Evolutionary conservation across 2,329 filamentous ascomycete genomes (phyloP), one percentile per base, ranked within the genome.

Genomic region (Hymenoscyphus occultus): DNA sequence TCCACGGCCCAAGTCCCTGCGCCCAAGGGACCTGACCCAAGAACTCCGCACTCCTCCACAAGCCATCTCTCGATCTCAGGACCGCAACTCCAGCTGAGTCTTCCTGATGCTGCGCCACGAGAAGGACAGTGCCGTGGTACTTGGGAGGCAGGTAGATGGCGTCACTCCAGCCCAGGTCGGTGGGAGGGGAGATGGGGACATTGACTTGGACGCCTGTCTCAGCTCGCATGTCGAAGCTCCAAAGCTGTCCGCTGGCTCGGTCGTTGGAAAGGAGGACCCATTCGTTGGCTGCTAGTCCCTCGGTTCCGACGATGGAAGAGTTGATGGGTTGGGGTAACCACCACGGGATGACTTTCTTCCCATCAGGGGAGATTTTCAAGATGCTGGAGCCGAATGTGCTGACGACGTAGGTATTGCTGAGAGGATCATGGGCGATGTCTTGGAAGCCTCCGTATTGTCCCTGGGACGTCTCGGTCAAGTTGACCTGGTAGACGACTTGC

Each of bases 361-460:
- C 64, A 35, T 42, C 16, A n/a, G 56, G 45, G 42, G 59, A 60
- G 5, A 65, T 45, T 28, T 65, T 65, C 12, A 65, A 14, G 35
- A 65, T 65, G 39, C 64, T 65, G 10, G 39, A 51, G 13, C 60
- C 60, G 31, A 54, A 65, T 16, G 64, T 65, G 9, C 60, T 56
- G 5, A 65, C 64, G 0, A 65, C 60, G 39, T 65, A 65, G 19
- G 62, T 56, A 39, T 62, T 65, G 14, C 64, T 60, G 10, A 14
- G 13, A 13, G 64, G 40, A 28, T 65, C 64, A 28, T 60, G 59
- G n/a, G 59, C 60, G 2, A 62, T n/a, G 10, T 65, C 64, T 39
- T 65, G 64, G 32, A 40, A 65, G 0, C 60, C 64, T 19, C 64
- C 64, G 40, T 62, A 65, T 3, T 42, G 5, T 3, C 60, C 64